A percentile compares a stretch with the other conserved stretches of the same genome.
phyloP scores from a whole-genome alignment of 164 flowering plant species.

The Chloranthus sessilifolius region DNA sequence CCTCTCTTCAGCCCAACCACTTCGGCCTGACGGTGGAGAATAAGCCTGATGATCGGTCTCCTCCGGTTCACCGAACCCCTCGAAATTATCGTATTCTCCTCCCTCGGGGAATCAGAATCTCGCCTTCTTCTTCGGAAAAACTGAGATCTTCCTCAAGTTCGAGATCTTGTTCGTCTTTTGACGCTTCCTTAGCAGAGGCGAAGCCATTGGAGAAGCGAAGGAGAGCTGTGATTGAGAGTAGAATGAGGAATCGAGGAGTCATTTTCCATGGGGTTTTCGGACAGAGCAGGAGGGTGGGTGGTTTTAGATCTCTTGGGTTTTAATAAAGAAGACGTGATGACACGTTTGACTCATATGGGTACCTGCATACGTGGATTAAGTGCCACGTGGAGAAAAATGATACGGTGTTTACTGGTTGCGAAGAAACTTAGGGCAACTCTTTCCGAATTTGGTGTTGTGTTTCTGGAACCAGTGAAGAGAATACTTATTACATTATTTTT shows the following conservation, averaged over 20 bases:
- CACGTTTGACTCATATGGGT: too few relatives aligned
- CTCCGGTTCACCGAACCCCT: slow-evolving; percentile 32
- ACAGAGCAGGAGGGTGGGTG: background rate
- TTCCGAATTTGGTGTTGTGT: too few relatives aligned
- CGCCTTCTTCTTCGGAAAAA: slow-evolving; percentile 51
- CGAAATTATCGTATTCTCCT: slow-evolving; percentile 32
- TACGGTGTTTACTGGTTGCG: too few relatives aligned
- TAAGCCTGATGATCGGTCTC: slow-evolving; percentile 19
- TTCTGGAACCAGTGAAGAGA: too few relatives aligned
- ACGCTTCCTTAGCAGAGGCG: slow-evolving; percentile 27
- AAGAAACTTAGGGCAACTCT: too few relatives aligned
- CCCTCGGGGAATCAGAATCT: too few relatives aligned
- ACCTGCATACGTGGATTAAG: too few relatives aligned
- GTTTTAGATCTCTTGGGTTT: too few relatives aligned
- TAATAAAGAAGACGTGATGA: too few relatives aligned
- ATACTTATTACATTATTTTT: too few relatives aligned
- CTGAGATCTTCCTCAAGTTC: slow-evolving; percentile 69
- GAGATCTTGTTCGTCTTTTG: too few relatives aligned
- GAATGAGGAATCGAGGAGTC: slow-evolving; percentile 42
- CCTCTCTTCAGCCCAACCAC: slow-evolving; percentile 71
- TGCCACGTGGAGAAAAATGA: too few relatives aligned
- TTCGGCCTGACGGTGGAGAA: slow-evolving; percentile 47
- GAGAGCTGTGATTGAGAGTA: slow-evolving; percentile 33
- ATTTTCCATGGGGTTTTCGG: slow-evolving; percentile 18
- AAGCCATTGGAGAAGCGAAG: slow-evolving; percentile 38